Percentiles rank a stretch among this genome's conserved stretches.
Conservation (phyloP, 1,284 basidiomycete species). For the Leccinum brunneo-olivaceum region DNA sequence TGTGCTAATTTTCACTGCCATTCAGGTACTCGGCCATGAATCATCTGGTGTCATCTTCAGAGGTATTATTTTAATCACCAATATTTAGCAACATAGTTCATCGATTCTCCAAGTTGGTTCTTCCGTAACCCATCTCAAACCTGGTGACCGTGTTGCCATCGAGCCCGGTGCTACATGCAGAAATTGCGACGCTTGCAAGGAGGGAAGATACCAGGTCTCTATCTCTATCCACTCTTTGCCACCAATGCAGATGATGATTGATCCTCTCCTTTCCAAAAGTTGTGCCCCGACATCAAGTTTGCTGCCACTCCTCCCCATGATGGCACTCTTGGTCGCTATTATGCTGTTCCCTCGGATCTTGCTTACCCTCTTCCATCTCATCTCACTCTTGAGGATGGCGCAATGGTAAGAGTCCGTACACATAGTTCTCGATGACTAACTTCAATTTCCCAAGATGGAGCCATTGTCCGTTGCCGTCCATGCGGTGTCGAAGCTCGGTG, state of each 20-base stretch:
- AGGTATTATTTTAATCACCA: slow-evolving; percentile 18
- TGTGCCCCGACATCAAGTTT: slow-evolving; percentile 76
- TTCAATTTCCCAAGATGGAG: slow-evolving; percentile 64
- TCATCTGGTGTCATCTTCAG: slow-evolving; percentile 45
- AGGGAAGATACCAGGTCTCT: slow-evolving; percentile 72
- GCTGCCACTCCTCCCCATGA: slow-evolving; percentile 89
- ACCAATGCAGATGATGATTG: not conserved
- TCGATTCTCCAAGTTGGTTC: slow-evolving; percentile 24
- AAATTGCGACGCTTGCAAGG: slow-evolving; percentile 68
- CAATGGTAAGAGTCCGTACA: slow-evolving; percentile 51
- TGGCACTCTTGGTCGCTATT: slow-evolving; percentile 82
- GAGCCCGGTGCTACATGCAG: slow-evolving; percentile 78
- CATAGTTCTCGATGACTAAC: slow-evolving; percentile 1
- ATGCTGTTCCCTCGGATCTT: slow-evolving; percentile 69
- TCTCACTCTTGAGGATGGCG: slow-evolving; percentile 77
- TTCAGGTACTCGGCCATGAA: slow-evolving; percentile 53
- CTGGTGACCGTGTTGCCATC: slow-evolving; percentile 83
- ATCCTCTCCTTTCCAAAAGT: slow-evolving; percentile 32
- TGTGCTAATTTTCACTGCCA: slow-evolving; percentile 2
- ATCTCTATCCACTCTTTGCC: slow-evolving; percentile 26
- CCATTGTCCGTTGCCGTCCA: slow-evolving; percentile 91
- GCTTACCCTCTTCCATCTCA: slow-evolving; percentile 68
- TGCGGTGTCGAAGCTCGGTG: slow-evolving; percentile 74
- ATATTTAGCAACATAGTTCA: not conserved
- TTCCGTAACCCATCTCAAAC: slow-evolving; percentile 44